These are phyloP conservation scores for Margaritispora aquatica DNA, from an alignment of 495 filamentous ascomycete genomes.

Conservation along the genomic window DNA sequence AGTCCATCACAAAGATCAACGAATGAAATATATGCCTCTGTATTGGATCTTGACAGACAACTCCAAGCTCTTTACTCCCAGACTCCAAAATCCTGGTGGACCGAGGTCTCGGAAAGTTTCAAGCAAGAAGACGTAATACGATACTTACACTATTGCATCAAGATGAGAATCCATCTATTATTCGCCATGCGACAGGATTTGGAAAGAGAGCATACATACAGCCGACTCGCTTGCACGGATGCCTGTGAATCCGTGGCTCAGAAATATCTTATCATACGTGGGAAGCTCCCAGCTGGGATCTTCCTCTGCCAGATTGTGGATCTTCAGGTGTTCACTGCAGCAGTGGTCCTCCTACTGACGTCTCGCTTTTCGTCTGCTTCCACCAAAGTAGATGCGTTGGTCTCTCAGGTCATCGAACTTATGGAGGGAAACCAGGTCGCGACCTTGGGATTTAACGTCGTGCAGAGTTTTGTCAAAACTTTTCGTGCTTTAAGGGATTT, in stretches of 20 bases:
- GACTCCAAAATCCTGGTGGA: slow-evolving; percentile 12
- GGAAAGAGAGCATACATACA: slow-evolving; percentile 1
- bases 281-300: not conserved
- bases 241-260: slow-evolving; percentile 10
- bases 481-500: slow-evolving; percentile 7
- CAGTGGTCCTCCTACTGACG: slow-evolving; percentile 14
- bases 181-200: slow-evolving; percentile 5
- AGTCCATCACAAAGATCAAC: not conserved
- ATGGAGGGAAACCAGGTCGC: slow-evolving; percentile 8
- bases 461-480: not conserved
- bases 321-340: slow-evolving; percentile 14
- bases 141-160: slow-evolving; percentile 10
- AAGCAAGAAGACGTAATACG: slow-evolving; percentile 3
- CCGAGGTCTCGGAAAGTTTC: not conserved
- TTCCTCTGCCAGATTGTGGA: slow-evolving; percentile 7
- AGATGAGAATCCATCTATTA: slow-evolving; percentile 8
- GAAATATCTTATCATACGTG: slow-evolving; percentile 5
- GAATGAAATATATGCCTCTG: slow-evolving; percentile 1
- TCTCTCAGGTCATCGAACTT: slow-evolving; percentile 10
- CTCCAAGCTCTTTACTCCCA: slow-evolving; percentile 3
- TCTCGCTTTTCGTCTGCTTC: slow-evolving; percentile 2
- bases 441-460: not conserved
- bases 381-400: not conserved
- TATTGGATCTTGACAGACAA: slow-evolving; percentile 9
- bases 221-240: slow-evolving; percentile 10